Evolutionary conservation across 164 flowering plant genomes (phyloP).

Genomic region (Berberis thunbergii): DNA sequence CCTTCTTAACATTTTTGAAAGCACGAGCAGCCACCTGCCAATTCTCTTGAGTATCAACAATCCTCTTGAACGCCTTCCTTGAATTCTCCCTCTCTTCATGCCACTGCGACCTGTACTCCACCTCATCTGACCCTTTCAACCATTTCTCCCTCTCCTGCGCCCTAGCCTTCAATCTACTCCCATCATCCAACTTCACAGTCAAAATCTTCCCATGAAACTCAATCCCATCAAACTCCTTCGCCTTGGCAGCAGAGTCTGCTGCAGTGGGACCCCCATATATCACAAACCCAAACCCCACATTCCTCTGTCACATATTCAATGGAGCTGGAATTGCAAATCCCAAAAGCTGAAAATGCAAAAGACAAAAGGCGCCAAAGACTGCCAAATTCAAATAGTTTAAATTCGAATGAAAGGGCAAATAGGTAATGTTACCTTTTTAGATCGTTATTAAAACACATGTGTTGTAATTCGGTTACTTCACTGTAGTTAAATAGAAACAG

Average conservation of each 20-base stretch:
- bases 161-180: constrained; percentile 55
- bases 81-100: constrained; percentile 64
- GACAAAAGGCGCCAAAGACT: too few relatives aligned
- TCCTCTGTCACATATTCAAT: constrained; percentile 11
- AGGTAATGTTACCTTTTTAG: too few relatives aligned
- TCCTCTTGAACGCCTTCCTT: constrained; percentile 42
- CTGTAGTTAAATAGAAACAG: too few relatives aligned
- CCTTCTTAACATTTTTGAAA: constrained; percentile 81
- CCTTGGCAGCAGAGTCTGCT: constrained; percentile 55
- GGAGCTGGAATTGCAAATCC: too few relatives aligned
- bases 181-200: constrained; percentile 91
- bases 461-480: too few relatives aligned
- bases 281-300: constrained; percentile 78
- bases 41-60: constrained; percentile 67
- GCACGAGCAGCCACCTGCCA: constrained; percentile 88
- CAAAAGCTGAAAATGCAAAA: too few relatives aligned
- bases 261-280: constrained; percentile 61
- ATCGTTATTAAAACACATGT: too few relatives aligned
- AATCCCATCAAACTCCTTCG: constrained; percentile 94
- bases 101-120: constrained; percentile 60
- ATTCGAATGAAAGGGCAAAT: too few relatives aligned
- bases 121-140: constrained; percentile 40
- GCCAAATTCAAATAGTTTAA: too few relatives aligned
- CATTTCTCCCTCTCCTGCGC: constrained; percentile 51
- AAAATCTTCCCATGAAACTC: constrained; percentile 69